Evolutionary conservation across 768 basidiomycete genomes (phyloP).

Genomic region (Exidia glandulosa): DNA sequence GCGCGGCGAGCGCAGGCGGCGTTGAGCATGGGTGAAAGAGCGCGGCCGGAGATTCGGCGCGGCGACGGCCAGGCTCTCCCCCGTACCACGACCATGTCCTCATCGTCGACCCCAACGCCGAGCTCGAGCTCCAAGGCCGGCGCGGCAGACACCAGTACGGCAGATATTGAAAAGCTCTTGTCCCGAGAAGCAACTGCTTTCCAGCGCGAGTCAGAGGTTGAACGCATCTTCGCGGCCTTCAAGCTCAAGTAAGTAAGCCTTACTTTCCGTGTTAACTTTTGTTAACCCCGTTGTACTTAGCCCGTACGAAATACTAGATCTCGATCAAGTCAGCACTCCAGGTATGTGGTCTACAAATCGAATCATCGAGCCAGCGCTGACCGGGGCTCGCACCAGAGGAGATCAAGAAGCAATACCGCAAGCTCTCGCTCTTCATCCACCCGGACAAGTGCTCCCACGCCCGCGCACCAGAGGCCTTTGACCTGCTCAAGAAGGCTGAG

Average conservation of each 20-base stretch:
- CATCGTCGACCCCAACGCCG: neutral
- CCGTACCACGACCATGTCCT: neutral
- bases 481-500: constrained; percentile 89
- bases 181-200: constrained; percentile 75
- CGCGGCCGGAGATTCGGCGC: neutral
- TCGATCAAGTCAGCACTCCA: constrained; percentile 46
- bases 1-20: too few relatives aligned
- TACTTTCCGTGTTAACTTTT: neutral
- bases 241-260: constrained; percentile 74
- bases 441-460: constrained; percentile 92
- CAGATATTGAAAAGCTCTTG: constrained; percentile 70
- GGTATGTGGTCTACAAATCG: neutral
- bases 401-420: constrained; percentile 81
- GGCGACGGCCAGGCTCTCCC: neutral
- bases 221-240: constrained; percentile 88
- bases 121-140: neutral
- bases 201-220: constrained; percentile 79
- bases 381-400: constrained; percentile 43
- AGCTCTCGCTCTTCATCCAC: constrained; percentile 88
- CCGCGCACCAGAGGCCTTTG: constrained; percentile 86
- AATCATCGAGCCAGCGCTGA: constrained; percentile 10
- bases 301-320: constrained; percentile 88
- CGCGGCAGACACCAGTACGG: constrained; percentile 18
- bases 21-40: neutral
- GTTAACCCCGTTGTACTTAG: constrained; percentile 26